Evolutionary conservation across 345 rosid species (phyloP), one percentile per base, ranked within the genome.

Genomic region (Hirschfeldia incana): DNA sequence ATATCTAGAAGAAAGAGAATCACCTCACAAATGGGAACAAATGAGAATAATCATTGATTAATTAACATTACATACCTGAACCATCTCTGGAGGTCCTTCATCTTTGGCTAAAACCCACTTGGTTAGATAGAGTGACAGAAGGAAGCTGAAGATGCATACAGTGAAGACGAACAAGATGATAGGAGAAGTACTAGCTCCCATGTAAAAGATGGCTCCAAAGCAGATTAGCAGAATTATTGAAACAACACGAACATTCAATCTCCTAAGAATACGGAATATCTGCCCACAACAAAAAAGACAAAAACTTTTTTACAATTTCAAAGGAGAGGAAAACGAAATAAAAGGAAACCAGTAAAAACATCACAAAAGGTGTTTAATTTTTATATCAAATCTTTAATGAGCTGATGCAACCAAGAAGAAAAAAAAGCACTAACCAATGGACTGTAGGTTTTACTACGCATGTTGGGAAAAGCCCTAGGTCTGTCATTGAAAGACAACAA

Each of bases 31-130:
- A 27, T 69, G 70, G 70, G 46, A 62, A 61, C 17, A 8, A 69
- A 67, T 21, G 21, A 21, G 21, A 21, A 21, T 21, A 21, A 21
- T 21, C 21, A 21, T 21, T 21, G 21, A 21, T 21, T 21, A 21
- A 21, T 21, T 39, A 32, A 51, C 58, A 76, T 39, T 9, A 66
- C 67, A 71, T 4, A 93, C 99, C 98, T 93, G 87, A 75, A 46
- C 84, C 99, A 95, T 95, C 88, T 95, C 98, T 21, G 96, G 91
- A 83, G 99, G 99, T 7, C 99, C 99, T 86, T 93, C 99, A 79
- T 95, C 99, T 90, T 95, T 95, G 8, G 98, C 81, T 67, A 95
- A 89, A 13, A 95, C 99, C 99, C 99, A 95, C 85, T 91, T 91
- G 66, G 96, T 76, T 66, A 95, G 94, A 88, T 90, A 91, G 46